Evolutionary conservation across 2,329 filamentous ascomycete species (phyloP), one percentile per base, ranked within the genome.

Genomic region (Didymella glomerata): DNA sequence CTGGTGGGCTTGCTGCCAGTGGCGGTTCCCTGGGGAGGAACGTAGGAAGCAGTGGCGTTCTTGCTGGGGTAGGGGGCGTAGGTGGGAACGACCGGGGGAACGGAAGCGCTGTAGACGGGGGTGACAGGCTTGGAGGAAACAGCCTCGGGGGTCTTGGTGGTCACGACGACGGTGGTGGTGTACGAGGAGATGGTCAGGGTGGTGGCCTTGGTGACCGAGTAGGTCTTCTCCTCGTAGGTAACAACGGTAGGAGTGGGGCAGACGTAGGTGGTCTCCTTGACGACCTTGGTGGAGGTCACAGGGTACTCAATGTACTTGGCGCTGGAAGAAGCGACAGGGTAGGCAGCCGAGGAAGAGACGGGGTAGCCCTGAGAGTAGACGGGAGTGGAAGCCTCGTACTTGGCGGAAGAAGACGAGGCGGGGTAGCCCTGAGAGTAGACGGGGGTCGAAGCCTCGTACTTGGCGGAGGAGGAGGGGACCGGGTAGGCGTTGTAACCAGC

Each of bases 1-100:
- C 68, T 54, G 71, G 69, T 61, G 70, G 72, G 64, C 66, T 65
- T 32, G 67, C 66, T 65, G 38, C 67, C 67, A 47, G 64, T 70
- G 41, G 61, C 66, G 59, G 70, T 68, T 38, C 60, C 67, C 51
- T 63, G 64, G 18, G 67, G 58, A 50, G 62, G 48, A 53, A 66
- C 22, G 48, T 45, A 32, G 44, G 68, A 60, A 48, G 50, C 56
- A 48, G 70, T 72, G 34, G 56, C 67, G 67, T 71, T 72, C 38
- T 40, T 58, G 56, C 65, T 58, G 38, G 66, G 67, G 63, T 65
- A 65, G 41, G 63, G 64, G 18, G 60, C 54, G 45, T 42, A 48
- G 53, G 60, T 60, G 50, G 61, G 62, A 58, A 63, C 63, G 46
- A 54, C 62, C 14, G 66, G 64, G 40, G 64, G 60, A 44, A 54